phyloP scores from a whole-genome alignment of 768 basidiomycete genomes.

The Lepiota subincarnata region DNA sequence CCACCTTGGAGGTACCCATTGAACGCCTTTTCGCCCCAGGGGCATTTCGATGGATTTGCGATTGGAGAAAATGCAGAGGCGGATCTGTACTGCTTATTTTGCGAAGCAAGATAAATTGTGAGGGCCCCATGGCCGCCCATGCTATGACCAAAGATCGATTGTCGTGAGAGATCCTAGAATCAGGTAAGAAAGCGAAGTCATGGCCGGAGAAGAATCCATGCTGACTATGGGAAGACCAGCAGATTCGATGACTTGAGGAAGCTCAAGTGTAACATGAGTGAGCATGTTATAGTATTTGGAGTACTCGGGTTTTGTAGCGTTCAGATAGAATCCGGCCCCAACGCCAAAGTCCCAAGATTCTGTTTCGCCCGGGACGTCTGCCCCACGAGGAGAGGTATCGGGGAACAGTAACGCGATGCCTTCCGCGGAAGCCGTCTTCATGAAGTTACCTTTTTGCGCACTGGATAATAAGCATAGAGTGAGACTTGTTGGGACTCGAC shows the following conservation, averaged over 20 bases:
- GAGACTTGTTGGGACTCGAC: not conserved
- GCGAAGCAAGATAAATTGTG: slow-evolving; percentile 79
- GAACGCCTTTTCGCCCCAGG: slow-evolving; percentile 95
- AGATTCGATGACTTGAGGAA: slow-evolving; percentile 73
- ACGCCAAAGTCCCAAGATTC: slow-evolving; percentile 89
- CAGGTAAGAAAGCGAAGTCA: not conserved
- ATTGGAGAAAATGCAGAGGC: slow-evolving; percentile 88
- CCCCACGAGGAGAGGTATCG: slow-evolving; percentile 93
- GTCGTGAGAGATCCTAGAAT: slow-evolving; percentile 69
- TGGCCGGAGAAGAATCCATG: slow-evolving; percentile 12
- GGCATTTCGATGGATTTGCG: slow-evolving; percentile 78
- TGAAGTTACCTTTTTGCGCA: slow-evolving; percentile 90
- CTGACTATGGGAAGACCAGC: slow-evolving; percentile 76
- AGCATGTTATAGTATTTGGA: slow-evolving; percentile 86
- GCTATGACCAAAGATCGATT: slow-evolving; percentile 93
- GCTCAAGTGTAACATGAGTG: slow-evolving; percentile 76
- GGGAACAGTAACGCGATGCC: slow-evolving; percentile 92
- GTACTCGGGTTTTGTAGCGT: slow-evolving; percentile 78
- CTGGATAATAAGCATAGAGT: slow-evolving; percentile 32
- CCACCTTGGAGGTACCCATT: slow-evolving; percentile 77
- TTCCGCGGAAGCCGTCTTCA: slow-evolving; percentile 79
- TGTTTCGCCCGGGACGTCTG: slow-evolving; percentile 78
- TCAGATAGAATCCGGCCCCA: slow-evolving; percentile 95
- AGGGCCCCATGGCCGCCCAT: slow-evolving; percentile 98
- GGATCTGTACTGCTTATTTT: slow-evolving; percentile 70